A percentile compares a stretch with the other conserved stretches of the same genome.
Conservation (phyloP, 306 rosid species). For the Delonix regia region DNA sequence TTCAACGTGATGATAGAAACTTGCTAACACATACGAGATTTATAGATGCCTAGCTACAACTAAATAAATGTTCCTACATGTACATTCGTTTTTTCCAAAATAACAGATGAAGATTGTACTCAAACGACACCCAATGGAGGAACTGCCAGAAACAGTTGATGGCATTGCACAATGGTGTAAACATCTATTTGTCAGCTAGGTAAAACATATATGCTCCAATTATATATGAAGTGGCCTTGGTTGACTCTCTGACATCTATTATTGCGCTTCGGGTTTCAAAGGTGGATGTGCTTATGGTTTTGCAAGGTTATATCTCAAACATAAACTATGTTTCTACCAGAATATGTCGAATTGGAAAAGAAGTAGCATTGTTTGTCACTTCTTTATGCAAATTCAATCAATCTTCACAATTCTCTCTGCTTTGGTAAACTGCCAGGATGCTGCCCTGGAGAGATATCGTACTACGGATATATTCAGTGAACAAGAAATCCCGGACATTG, state of each 20-base stretch:
- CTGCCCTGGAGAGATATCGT: conserved; percentile 64
- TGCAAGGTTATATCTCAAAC: too few relatives aligned
- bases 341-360: too few relatives aligned
- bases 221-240: not conserved
- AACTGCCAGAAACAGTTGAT: conserved; percentile 70
- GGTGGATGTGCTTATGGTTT: too few relatives aligned
- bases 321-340: too few relatives aligned
- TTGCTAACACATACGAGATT: not conserved
- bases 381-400: too few relatives aligned
- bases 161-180: conserved; percentile 84
- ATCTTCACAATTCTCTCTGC: not conserved
- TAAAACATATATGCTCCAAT: conserved; percentile 26
- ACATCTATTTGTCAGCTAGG: conserved; percentile 77
- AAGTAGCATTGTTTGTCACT: not conserved
- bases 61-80: too few relatives aligned
- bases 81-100: not conserved
- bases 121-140: conserved; percentile 65
- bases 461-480: conserved; percentile 65
- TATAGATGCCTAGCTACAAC: too few relatives aligned
- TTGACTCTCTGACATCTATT: too few relatives aligned
- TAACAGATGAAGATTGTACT: conserved; percentile 68
- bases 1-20: not conserved
- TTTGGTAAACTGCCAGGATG: conserved; percentile 55
- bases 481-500: conserved; percentile 45
- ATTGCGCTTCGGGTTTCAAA: too few relatives aligned